A percentile compares a stretch with the other conserved stretches of the same genome.
These are phyloP conservation scores for Leccinellum albellum DNA, from an alignment of 768 basidiomycete genomes.

Conservation along the genomic window DNA sequence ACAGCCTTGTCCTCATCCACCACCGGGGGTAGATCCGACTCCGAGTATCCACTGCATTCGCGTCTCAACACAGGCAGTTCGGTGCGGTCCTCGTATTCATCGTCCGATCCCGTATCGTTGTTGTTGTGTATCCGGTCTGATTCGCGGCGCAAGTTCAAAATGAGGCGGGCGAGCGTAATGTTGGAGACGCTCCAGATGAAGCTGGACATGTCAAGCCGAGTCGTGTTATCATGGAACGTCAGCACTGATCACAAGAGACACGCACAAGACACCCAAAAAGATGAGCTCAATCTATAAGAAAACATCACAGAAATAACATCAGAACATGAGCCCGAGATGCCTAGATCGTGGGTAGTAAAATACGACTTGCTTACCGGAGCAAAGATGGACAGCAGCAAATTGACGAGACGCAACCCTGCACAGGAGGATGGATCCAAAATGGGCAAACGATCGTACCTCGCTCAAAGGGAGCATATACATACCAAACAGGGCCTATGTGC, in stretches of 20 bases:
- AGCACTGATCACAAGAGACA: neutral
- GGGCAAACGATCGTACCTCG: neutral
- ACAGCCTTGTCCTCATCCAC: neutral
- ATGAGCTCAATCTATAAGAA: constrained; percentile 14
- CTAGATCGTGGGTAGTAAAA: neutral
- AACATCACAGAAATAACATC: neutral
- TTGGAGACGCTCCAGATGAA: constrained; percentile 36
- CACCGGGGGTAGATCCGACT: neutral
- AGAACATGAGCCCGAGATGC: neutral
- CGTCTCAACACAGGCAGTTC: constrained; percentile 6
- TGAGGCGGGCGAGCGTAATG: constrained; percentile 31
- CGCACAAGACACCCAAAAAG: constrained; percentile 23
- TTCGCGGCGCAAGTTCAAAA: constrained; percentile 31
- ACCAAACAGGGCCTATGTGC: constrained; percentile 25
- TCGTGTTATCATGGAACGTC: neutral
- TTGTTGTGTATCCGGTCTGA: neutral
- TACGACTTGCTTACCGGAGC: constrained; percentile 20
- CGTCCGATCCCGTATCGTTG: neutral
- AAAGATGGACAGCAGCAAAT: constrained; percentile 17
- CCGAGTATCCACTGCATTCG: neutral
- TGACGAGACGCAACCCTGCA: constrained; percentile 20
- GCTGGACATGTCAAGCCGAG: constrained; percentile 12
- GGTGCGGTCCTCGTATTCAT: neutral
- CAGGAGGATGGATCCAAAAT: neutral
- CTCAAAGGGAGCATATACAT: neutral